Evolutionary conservation across 208 protist species (phyloP), one percentile per base, ranked within the genome.

Genomic region (Acanthamoeba culbertsoni): DNA sequence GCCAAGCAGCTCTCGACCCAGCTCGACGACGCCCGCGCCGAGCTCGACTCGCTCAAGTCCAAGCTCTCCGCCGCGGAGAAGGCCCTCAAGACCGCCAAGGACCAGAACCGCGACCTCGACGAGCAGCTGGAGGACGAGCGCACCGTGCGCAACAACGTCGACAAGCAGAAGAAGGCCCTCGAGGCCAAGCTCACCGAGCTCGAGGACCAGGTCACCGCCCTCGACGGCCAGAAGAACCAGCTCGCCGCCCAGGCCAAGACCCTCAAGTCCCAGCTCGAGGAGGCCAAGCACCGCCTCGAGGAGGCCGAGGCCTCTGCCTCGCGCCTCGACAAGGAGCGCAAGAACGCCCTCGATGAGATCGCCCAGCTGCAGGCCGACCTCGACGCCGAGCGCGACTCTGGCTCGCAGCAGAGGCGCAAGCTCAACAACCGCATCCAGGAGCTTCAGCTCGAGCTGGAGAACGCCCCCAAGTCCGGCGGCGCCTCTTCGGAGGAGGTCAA

Each of bases 131-230:
- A 96, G 51, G 82, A 96, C 62, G 94, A 96, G 57, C 59, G 59
- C 33, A 20, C 23, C 10, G 48, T 46, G 31, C 79, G 90, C 51
- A 68, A 40, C 33, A 93, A 93, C 63, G 48, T 95, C 28, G 94
- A 96, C 42, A 96, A 95, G 62, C 42, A 57, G 57, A 96, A 95
- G 86, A 96, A 96, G 79, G 63, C 88, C n/a, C n/a, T 93, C 51
- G 79, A 96, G 59, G 46, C 57, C 43, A 94, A 96, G 35, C 33
- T 96, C 23, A 43, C 59, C 35, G 93, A 95, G 73, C 77, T 95
- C 88, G 48, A 95, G 40, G 68, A 91, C 48, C 48, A 95, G 33
- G 43, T 95, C 35, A 90, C 68, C 33, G 88, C 94, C 40, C 31
- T 96, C 1, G 93, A 97, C 48, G 31, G 42, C 16, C 65, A 95